phyloP scores from a whole-genome alignment of 2,329 filamentous ascomycete species.

The Helotiales sp. region DNA sequence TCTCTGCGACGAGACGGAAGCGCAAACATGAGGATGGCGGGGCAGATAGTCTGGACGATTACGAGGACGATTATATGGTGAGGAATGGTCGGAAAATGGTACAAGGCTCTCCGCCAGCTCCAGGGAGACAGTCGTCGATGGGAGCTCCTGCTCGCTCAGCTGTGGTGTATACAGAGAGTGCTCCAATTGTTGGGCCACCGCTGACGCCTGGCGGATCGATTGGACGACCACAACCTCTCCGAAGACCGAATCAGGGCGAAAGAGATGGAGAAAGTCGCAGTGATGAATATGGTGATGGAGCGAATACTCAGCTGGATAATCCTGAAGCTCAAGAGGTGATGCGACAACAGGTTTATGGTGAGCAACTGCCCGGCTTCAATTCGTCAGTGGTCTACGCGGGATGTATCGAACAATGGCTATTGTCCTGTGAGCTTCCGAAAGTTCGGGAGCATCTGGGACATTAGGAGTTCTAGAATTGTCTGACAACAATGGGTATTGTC shows the following conservation, averaged over 20 bases:
- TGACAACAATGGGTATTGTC: not conserved
- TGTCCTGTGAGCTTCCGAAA: not conserved
- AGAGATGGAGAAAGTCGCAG: conserved; percentile 28
- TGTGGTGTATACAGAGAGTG: conserved; percentile 38
- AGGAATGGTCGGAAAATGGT: conserved; percentile 73
- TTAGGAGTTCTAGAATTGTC: not conserved
- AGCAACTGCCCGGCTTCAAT: not conserved
- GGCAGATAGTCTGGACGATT: conserved; percentile 47
- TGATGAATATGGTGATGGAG: conserved; percentile 47
- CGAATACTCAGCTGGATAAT: conserved; percentile 63
- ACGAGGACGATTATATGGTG: conserved; percentile 62
- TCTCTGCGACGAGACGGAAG: conserved; percentile 92
- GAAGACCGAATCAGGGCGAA: conserved; percentile 52
- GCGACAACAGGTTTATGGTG: conserved; percentile 71
- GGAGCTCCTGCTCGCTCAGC: conserved; percentile 32
- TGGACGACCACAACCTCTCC: conserved; percentile 65
- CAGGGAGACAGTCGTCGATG: conserved; percentile 33
- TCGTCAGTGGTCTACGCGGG: not conserved
- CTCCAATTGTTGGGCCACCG: conserved; percentile 42
- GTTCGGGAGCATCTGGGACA: not conserved
- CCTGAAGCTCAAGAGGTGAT: conserved; percentile 65
- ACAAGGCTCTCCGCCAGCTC: conserved; percentile 40
- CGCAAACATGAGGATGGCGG: conserved; percentile 67
- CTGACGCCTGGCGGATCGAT: conserved; percentile 65
- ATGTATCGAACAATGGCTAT: not conserved